These are phyloP conservation scores for Aurantiochytrium sp. DNA, from an alignment of 108 stramenopile species.

Conservation along the genomic window DNA sequence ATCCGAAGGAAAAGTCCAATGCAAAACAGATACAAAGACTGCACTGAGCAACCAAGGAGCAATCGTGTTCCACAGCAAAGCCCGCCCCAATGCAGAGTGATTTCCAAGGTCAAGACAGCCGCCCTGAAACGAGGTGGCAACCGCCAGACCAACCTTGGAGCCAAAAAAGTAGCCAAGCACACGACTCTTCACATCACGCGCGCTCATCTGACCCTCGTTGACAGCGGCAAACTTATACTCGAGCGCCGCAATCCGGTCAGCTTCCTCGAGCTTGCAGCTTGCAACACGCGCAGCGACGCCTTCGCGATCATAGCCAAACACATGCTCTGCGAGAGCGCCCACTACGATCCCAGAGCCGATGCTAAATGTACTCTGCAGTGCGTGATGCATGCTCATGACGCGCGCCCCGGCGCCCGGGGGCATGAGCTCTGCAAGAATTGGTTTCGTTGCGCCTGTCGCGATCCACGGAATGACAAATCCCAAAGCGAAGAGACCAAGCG, in stretches of 20 bases:
- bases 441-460: background rate
- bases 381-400: background rate
- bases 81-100: background rate
- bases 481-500: background rate
- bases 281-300: background rate
- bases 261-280: background rate
- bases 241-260: background rate
- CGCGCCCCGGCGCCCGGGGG: background rate
- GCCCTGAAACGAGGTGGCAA: background rate
- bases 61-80: background rate
- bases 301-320: background rate
- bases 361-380: background rate
- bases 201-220: background rate
- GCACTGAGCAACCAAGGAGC: background rate
- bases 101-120: background rate
- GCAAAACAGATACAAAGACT: background rate
- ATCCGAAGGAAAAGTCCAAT: background rate
- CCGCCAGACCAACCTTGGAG: background rate
- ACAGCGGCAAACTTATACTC: background rate
- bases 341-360: background rate
- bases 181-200: background rate
- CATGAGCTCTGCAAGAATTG: background rate
- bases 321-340: background rate
- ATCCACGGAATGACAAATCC: constrained; percentile 6
- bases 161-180: background rate